Conservation (phyloP, 164 flowering plant genomes). For the Umbilicus rupestris region DNA sequence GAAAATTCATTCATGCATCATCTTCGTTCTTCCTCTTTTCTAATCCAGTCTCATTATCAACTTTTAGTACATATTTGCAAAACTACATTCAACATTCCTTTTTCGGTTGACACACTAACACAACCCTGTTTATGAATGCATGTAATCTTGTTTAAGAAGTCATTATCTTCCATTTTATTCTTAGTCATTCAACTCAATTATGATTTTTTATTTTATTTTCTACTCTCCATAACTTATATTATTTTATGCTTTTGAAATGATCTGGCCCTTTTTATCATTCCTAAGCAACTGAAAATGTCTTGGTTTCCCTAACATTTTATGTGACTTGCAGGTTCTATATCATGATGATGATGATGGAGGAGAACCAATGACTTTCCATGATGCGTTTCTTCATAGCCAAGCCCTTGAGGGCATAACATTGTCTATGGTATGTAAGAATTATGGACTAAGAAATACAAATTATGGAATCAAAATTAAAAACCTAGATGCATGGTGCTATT, state of each 20-base stretch:
- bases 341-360: constrained; percentile 63
- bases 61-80: no score
- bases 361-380: constrained; percentile 68
- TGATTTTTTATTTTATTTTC: not conserved
- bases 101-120: not conserved
- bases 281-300: not conserved
- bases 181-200: not conserved
- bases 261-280: not conserved
- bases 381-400: constrained; percentile 82
- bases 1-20: not conserved
- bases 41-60: no score
- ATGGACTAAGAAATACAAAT: no score
- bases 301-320: not conserved
- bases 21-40: not conserved
- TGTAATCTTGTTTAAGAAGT: not conserved
- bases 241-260: not conserved
- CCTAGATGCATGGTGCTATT: not conserved
- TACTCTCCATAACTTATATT: not conserved
- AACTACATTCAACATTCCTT: not conserved
- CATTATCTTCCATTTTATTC: not conserved
- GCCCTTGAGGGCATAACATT: constrained; percentile 83
- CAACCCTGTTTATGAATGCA: not conserved
- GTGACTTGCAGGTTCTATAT: constrained; percentile 46
- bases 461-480: not conserved
- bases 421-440: constrained; percentile 55